Conservation (phyloP, 176 grass and related monocot species). For the Avena sativa region DNA sequence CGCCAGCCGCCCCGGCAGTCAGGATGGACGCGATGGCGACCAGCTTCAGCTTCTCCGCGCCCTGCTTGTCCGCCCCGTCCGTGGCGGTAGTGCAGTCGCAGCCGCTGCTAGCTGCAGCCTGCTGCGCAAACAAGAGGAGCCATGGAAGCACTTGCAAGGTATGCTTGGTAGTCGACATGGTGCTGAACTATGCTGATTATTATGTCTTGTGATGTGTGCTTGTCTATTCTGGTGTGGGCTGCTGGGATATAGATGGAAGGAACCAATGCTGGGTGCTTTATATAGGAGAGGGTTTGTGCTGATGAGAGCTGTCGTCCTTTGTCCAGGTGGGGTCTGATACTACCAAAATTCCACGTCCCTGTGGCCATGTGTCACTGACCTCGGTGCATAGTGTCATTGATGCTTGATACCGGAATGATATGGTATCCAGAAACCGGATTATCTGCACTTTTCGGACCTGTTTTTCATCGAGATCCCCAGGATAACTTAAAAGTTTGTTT, state of each 20-base stretch:
- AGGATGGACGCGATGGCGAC: slow-evolving; percentile 92
- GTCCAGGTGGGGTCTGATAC: slow-evolving; percentile 33
- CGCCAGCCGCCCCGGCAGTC: slow-evolving; percentile 64
- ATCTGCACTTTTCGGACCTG: background rate
- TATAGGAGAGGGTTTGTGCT: slow-evolving; percentile 32
- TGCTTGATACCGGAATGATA: background rate
- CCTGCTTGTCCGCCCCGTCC: slow-evolving; percentile 43
- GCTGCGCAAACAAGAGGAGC: slow-evolving; percentile 60
- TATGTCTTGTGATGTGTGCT: background rate
- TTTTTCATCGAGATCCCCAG: background rate
- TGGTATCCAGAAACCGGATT: slow-evolving; percentile 1
- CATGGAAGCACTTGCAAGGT: slow-evolving; percentile 53
- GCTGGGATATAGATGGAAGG: slow-evolving; percentile 14
- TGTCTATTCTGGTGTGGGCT: slow-evolving; percentile 32
- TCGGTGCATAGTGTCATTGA: slow-evolving; percentile 1
- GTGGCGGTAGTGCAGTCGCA: slow-evolving; percentile 58
- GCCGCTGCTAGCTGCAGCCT: slow-evolving; percentile 46
- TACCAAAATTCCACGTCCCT: slow-evolving; percentile 2
- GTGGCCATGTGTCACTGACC: slow-evolving; percentile 3
- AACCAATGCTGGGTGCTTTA: slow-evolving; percentile 26
- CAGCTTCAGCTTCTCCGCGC: slow-evolving; percentile 61
- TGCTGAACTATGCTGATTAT: slow-evolving; percentile 10
- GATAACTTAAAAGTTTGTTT: background rate
- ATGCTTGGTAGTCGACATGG: slow-evolving; percentile 53
- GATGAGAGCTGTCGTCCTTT: slow-evolving; percentile 24